Base-by-base conservation (phyloP, 176 grass and related monocot species). In the Typha latifolia region DNA sequence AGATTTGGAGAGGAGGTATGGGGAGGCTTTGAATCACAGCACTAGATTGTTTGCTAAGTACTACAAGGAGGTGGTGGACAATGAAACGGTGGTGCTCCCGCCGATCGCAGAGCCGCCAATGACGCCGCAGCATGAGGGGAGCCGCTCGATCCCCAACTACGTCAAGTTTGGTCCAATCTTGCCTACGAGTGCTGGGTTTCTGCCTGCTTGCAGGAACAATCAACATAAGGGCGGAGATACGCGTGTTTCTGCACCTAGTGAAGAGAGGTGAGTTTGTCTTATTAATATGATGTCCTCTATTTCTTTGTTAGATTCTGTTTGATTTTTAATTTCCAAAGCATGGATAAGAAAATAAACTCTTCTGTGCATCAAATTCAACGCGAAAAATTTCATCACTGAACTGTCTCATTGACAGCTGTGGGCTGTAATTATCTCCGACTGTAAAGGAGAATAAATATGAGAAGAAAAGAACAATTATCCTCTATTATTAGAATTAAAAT, bases 111-210 rank as follows among this genome's bases (percentile, higher is more conserved):
- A 61, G 56, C 56, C 19, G 20, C 56, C 19, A 12, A 61, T 61
- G 56, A 22, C 56, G 12, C 19, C 19, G 18, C 18, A 11, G 1
- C 56, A 61, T 22, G 56, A 61, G 18, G 10, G 23, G 20, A 61
- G 56, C 56, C 20, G 56, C 23, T 22, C 56, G 56, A 61, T 61
- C 56, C 56, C 56, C 19, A 16, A 61, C 23, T 23, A 61, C 56
- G 19, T 61, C 56, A 61, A 24, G 56, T 61, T 61, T 12, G 56
- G 56, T 8, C 56, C 56, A 18, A 61, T 61, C 56, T 61, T 61
- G 56, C 56, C 56, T 3, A 61, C 19, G 56, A 61, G 56, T 11
- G 56, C 56, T 18, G 56, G 56, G 5, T 12, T 61, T 22, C 10
- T 16, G 8, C 18, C 56, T 61, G 56, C 23, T 61, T 22, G 18